These are phyloP conservation scores for Geranomyces variabilis DNA, from an alignment of 192 early-diverging fungal species.

Conservation along the genomic window DNA sequence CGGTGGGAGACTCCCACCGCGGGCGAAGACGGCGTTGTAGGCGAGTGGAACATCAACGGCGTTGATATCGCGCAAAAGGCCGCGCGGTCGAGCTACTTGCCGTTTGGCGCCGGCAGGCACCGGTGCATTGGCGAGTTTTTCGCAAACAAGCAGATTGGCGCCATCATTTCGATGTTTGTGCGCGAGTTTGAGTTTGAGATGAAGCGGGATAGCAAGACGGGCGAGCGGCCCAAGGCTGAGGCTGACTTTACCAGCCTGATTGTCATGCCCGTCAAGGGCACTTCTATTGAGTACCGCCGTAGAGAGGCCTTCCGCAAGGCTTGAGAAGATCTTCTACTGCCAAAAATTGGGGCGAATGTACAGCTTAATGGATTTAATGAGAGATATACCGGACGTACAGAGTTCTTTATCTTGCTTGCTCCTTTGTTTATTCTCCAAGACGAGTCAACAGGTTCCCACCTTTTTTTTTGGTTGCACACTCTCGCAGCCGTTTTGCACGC, in stretches of 20 bases:
- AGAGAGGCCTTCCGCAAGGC: not conserved
- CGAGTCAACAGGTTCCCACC: too few species aligned
- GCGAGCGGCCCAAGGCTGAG: constrained; percentile 71
- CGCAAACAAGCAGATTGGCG: constrained; percentile 95
- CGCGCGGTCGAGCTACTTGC: constrained; percentile 84
- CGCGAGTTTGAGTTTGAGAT: constrained; percentile 77
- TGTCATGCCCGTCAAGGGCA: constrained; percentile 69
- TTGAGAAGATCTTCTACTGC: too few species aligned
- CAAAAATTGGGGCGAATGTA: too few species aligned
- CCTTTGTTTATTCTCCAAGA: too few species aligned
- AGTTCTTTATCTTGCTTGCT: too few species aligned
- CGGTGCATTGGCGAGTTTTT: constrained; percentile 98
- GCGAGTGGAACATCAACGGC: constrained; percentile 63
- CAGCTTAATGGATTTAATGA: too few species aligned
- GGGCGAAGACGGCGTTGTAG: constrained; percentile 43
- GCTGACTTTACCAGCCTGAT: constrained; percentile 91
- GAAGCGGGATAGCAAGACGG: constrained; percentile 48
- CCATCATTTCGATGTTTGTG: constrained; percentile 81
- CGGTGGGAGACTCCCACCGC: constrained; percentile 61
- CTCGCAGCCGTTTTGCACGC: too few species aligned
- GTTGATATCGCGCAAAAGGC: constrained; percentile 67
- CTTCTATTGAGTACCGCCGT: constrained; percentile 35
- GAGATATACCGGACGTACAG: too few species aligned
- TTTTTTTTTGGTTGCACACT: too few species aligned
- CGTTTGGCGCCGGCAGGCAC: constrained; percentile 98